These are phyloP conservation scores for Dissophora globulifera DNA, from an alignment of 192 early-diverging fungal genomes.

Conservation along the genomic window DNA sequence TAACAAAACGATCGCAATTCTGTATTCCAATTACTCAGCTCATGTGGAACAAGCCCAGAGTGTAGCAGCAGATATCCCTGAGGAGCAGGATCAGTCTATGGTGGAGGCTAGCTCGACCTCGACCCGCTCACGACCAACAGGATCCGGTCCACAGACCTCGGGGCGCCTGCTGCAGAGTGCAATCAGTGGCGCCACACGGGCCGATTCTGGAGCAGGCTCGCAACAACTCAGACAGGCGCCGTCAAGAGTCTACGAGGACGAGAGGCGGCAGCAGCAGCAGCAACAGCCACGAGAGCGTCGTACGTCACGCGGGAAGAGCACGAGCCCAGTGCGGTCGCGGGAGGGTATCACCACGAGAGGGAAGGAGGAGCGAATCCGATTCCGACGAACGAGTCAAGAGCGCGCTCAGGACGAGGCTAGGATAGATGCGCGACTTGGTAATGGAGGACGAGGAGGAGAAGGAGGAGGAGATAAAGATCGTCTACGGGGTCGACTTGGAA, in stretches of 20 bases:
- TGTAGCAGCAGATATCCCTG: not conserved
- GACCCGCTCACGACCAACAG: not conserved
- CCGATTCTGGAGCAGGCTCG: not conserved
- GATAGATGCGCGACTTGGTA: constrained; percentile 37
- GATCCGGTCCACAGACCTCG: not conserved
- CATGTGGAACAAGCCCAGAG: not conserved
- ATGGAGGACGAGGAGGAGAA: not conserved
- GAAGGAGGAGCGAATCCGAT: constrained; percentile 24
- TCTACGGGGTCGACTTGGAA: constrained; percentile 17
- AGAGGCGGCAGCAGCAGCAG: constrained; percentile 8
- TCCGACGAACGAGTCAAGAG: constrained; percentile 30
- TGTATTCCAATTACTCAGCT: too few species aligned
- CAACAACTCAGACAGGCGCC: constrained; percentile 23
- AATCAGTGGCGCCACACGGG: constrained; percentile 31
- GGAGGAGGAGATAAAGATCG: constrained; percentile 6
- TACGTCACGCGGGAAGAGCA: constrained; percentile 22
- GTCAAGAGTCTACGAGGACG: constrained; percentile 27
- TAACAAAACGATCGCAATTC: constrained; percentile 9
- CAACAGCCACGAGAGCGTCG: not conserved
- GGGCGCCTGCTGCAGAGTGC: constrained; percentile 37
- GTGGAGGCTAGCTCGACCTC: not conserved
- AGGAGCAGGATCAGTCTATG: not conserved
- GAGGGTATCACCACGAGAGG: constrained; percentile 10
- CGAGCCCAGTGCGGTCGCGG: constrained; percentile 27
- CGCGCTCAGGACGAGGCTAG: constrained; percentile 22